Evolutionary conservation across 1,284 basidiomycete species (phyloP).

Genomic region (Trichosporon asahii): DNA sequence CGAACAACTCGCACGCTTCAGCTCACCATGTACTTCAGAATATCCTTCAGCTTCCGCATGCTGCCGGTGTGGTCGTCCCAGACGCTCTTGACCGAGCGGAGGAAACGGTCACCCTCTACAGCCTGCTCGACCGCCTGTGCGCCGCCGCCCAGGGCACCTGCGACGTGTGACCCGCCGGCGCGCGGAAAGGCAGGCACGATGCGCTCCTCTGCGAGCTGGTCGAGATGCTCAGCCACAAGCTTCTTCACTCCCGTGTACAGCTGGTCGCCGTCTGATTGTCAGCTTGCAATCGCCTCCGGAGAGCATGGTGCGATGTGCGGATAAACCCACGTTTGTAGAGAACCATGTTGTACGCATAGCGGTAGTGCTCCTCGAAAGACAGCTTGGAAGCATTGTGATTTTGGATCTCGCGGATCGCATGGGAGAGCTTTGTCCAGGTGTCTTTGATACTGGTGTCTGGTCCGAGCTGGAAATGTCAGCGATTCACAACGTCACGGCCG

Average conservation of each 20-base stretch:
- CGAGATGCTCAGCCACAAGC: conserved; percentile 78
- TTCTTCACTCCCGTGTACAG: conserved; percentile 82
- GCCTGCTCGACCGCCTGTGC: conserved; percentile 46
- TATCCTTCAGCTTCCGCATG: conserved; percentile 83
- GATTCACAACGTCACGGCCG: neutral
- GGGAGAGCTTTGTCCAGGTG: conserved; percentile 47
- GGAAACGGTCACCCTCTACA: conserved; percentile 72
- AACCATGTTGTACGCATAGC: conserved; percentile 92
- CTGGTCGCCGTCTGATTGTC: conserved; percentile 61
- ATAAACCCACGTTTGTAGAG: conserved; percentile 62
- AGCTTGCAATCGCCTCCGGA: neutral
- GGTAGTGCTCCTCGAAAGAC: conserved; percentile 95
- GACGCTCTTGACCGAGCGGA: conserved; percentile 76
- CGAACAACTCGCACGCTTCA: neutral
- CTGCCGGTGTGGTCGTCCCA: conserved; percentile 94
- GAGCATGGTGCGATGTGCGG: neutral
- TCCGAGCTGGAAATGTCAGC: conserved; percentile 31
- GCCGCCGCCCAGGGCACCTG: conserved; percentile 39
- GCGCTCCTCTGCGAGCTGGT: conserved; percentile 68
- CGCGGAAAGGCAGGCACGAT: conserved; percentile 80
- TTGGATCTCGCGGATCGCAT: conserved; percentile 90
- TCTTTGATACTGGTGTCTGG: conserved; percentile 49
- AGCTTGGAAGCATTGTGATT: conserved; percentile 88
- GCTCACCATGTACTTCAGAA: conserved; percentile 92
- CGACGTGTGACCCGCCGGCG: conserved; percentile 43